Base-by-base conservation (phyloP, 495 filamentous ascomycete species). In the Astrocystis sublimbata region DNA sequence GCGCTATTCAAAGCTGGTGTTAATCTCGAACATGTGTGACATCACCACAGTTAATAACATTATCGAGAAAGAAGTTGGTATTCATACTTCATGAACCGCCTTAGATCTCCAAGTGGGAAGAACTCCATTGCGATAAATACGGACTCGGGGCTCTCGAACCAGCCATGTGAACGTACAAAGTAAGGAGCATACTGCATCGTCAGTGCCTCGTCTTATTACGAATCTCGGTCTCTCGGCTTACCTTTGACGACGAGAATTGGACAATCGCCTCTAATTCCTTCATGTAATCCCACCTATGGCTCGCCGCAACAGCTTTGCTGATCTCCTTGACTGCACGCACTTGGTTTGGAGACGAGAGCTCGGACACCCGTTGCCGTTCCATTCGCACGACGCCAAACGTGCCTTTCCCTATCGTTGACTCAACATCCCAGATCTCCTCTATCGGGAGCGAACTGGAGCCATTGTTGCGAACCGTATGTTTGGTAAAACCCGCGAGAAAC, bases 101-200 rank as follows among this genome's bases (percentile, higher is more conserved):
- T 55, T 28, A 79, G 58, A 46, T 76, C 71, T 0, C 77, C 77
- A 36, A 70, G 53, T 9, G 64, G 46, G 30, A 78, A 64, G 58
- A 78, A 79, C 53, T 81, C 78, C 78, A 79, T 79, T 8, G 78
- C 67, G 36, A 81, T 68, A 51, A 67, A 75, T 3, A 81, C 54
- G 19, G 38, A 49, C 0, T 66, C 68, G 1, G 71, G 63, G 4
- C 13, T 57, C 23, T 63, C 62, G 56, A 75, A 81, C 79, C 79
- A 82, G 12, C 78, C 76, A 9, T 68, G 60, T 47, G 69, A 77
- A 15, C 71, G 65, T 4, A 78, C 74, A 36, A 76, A 76, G 43
- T 56, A 63, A 9, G 45, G 52, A 4, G 24, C 42, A 41, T 69
- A 69, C 66, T 70, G 31, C 55, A 19, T 42, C 1, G 23, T 55